A percentile compares a stretch with the other conserved stretches of the same genome.
Evolutionary conservation across 2,329 filamentous ascomycete genomes (phyloP).

Genomic region (Verticillium nubilum): DNA sequence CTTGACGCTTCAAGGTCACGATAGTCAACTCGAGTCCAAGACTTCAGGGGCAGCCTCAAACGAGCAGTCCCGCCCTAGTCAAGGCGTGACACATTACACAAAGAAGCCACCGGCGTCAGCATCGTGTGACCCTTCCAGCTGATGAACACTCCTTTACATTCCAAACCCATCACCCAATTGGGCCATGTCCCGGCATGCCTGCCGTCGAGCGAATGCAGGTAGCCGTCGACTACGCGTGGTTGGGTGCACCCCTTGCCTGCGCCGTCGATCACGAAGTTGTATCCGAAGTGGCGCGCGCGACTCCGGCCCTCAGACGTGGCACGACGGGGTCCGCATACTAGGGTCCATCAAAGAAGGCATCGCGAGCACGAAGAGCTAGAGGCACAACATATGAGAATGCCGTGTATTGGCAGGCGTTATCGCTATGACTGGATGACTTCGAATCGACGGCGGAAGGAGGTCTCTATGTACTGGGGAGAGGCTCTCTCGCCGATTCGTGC

Average conservation of each 20-base stretch:
- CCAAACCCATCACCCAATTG: neutral
- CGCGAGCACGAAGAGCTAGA: too few species aligned
- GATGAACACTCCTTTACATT: neutral
- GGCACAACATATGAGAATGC: too few species aligned
- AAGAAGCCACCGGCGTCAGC: neutral
- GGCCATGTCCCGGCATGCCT: neutral
- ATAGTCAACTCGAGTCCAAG: neutral
- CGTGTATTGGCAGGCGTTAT: too few species aligned
- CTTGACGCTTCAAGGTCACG: neutral
- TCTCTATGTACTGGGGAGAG: too few species aligned
- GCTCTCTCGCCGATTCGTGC: too few species aligned
- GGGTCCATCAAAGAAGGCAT: too few species aligned
- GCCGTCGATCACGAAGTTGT: too few species aligned
- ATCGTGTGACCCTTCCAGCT: neutral
- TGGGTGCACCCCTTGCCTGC: neutral
- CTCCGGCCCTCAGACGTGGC: neutral
- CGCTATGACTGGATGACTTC: too few species aligned
- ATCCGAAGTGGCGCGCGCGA: neutral
- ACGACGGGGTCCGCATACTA: too few species aligned
- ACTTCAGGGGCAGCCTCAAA: neutral
- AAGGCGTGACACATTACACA: neutral
- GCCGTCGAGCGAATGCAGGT: neutral
- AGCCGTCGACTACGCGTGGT: neutral
- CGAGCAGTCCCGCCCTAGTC: neutral
- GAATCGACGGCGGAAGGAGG: too few species aligned